Base-by-base conservation (phyloP, 106 monocot genomes). In the Amphibolis antarctica region DNA sequence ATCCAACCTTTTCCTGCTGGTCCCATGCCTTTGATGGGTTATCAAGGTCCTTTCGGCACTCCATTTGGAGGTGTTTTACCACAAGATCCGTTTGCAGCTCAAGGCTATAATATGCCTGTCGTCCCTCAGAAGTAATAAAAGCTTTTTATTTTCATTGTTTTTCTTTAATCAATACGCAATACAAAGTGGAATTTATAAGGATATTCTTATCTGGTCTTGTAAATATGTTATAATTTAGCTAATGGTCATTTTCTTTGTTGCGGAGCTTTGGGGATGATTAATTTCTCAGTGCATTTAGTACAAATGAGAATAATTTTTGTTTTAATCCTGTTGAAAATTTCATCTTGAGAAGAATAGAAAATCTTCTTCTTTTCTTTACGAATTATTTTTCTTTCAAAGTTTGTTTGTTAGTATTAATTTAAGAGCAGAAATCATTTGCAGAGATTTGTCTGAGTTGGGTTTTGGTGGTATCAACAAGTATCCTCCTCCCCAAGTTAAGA, bases 61-160 rank as follows among this genome's bases (percentile, higher is more conserved):
- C 84, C 84, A 74, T 87, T 82, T 69, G 81, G 79, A 27, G 82
- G 77, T 50, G 59, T 82, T n/a, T 46, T 86, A 11, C 86, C 81
- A 10, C 94, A 77, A 42, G 94, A 94, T 82, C 89, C 89, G 53
- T 94, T 82, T 80, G 80, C 68, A 23, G 79, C 71, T 19, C 94
- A 81, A 46, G 73, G 76, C 12, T 89, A 77, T 69, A 89, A 89
- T 89, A 79, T 86, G 74, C 86, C 83, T 22, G 66, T 52, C 21
- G 61, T 77, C 74, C 89, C 94, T 71, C 85, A 72, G 19, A 88
- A 83, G 89, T 88, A 73, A 19, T 31, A 29, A 60, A 42, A 19
- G 48, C 15, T 20, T 53, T 20, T 24, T 53, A 18, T n/a, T 53
- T 24, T 9, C 20, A 53, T 53, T 53, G 21, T 53, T 53, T 19